phyloP scores from a whole-genome alignment of 179 eudicot species.

The Actinidia polygama region DNA sequence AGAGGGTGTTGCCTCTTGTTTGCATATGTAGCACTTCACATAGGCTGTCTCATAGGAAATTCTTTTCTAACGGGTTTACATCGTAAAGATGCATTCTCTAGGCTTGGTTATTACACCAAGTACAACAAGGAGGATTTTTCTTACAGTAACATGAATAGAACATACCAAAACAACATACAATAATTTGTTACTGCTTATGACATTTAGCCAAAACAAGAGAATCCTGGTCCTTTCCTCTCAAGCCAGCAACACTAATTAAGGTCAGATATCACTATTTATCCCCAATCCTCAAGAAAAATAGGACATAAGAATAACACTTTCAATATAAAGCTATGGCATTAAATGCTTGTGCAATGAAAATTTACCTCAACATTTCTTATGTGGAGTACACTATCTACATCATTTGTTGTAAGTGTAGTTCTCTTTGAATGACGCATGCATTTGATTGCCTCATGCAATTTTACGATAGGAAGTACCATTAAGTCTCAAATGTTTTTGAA shows the following conservation, averaged over 20 bases:
- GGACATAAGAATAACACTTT: not conserved
- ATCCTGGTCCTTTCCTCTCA: not conserved
- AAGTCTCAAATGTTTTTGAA: not conserved
- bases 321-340: not conserved
- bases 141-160: not conserved
- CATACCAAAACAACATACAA: not conserved
- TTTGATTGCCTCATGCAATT: slow-evolving; percentile 57
- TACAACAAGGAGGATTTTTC: not conserved
- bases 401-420: slow-evolving; percentile 48
- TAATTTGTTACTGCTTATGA: not conserved
- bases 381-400: slow-evolving; percentile 54
- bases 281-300: not conserved
- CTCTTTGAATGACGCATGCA: slow-evolving; percentile 61
- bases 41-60: not conserved
- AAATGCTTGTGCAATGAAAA: slow-evolving; percentile 5
- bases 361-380: slow-evolving; percentile 58
- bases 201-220: not conserved
- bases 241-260: not conserved
- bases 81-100: not conserved
- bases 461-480: not conserved
- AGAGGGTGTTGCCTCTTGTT: not conserved
- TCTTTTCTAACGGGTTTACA: not conserved
- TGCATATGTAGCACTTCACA: not conserved
- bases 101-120: not conserved
- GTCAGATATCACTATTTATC: not conserved